phyloP scores from a whole-genome alignment of 108 stramenopile species.

The Epithemia pelagica region DNA sequence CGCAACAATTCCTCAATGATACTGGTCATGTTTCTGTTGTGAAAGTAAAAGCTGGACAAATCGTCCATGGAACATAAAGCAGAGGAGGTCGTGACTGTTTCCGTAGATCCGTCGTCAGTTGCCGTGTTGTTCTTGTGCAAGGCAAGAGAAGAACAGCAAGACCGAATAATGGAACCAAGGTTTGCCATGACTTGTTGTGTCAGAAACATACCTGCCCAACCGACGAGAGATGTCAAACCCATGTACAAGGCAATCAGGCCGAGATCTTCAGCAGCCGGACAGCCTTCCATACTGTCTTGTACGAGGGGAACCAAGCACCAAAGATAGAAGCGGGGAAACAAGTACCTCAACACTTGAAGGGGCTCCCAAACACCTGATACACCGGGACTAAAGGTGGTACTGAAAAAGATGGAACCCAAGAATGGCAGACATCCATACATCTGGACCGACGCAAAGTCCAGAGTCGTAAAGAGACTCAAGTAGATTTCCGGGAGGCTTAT shows the following conservation, averaged over 20 bases:
- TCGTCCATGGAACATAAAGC: too few relatives aligned
- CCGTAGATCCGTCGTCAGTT: too few relatives aligned
- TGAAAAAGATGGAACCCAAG: constrained; percentile 60
- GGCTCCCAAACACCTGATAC: constrained; percentile 37
- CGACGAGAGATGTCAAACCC: constrained; percentile 28
- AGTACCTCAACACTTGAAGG: constrained; percentile 43
- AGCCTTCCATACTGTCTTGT: constrained; percentile 49
- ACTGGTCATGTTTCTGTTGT: too few relatives aligned
- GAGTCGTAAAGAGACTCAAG: constrained; percentile 39
- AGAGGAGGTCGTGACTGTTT: too few relatives aligned
- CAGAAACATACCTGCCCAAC: too few relatives aligned
- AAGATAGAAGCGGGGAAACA: constrained; percentile 55
- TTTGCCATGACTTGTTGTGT: too few relatives aligned
- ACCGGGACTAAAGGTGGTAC: constrained; percentile 56
- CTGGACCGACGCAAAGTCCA: constrained; percentile 43
- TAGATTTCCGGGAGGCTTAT: constrained; percentile 43
- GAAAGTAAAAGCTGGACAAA: too few relatives aligned
- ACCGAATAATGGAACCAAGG: too few relatives aligned
- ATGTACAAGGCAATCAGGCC: constrained; percentile 35
- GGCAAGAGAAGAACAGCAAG: too few relatives aligned
- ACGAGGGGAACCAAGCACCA: constrained; percentile 61
- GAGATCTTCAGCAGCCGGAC: constrained; percentile 31
- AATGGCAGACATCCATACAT: constrained; percentile 51
- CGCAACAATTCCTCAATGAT: too few relatives aligned
- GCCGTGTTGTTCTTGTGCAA: too few relatives aligned